Percentiles rank a stretch among this genome's conserved stretches.
These are phyloP conservation scores for Lizonia empirigonia DNA, from an alignment of 2,329 filamentous ascomycete species.

Conservation along the genomic window DNA sequence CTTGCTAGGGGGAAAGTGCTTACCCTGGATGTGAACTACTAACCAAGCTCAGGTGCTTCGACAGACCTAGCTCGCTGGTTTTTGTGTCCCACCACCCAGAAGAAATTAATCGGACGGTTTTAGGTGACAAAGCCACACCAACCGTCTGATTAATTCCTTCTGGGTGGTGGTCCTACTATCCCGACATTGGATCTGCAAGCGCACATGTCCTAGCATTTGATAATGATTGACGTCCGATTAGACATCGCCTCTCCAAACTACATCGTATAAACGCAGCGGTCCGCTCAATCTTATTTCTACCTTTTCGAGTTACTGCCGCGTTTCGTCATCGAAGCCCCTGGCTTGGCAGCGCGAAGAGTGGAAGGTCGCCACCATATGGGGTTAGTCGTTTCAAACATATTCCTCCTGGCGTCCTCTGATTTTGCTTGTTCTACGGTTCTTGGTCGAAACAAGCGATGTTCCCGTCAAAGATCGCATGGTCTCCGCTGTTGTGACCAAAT, in stretches of 20 bases:
- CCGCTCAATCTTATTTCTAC: constrained; percentile 14
- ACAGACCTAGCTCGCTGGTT: background rate
- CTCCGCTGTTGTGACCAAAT: constrained; percentile 6
- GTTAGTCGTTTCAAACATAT: constrained; percentile 28
- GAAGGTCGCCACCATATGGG: constrained; percentile 1
- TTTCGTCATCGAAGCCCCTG: constrained; percentile 23
- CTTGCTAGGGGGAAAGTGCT: background rate
- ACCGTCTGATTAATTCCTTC: no score
- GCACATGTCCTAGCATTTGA: background rate
- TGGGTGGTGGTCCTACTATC: no score
- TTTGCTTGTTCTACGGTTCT: constrained; percentile 12
- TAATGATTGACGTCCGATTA: background rate
- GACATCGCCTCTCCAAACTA: constrained; percentile 8
- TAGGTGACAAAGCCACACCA: no score
- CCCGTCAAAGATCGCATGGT: constrained; percentile 17
- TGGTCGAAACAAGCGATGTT: constrained; percentile 4
- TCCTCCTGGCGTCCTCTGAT: constrained; percentile 15
- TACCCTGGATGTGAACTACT: background rate
- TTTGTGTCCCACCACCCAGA: background rate
- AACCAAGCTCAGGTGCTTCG: background rate
- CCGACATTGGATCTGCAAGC: background rate
- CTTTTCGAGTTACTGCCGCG: constrained; percentile 12
- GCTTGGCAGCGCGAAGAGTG: constrained; percentile 24
- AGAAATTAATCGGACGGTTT: no score
- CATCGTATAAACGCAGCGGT: background rate